These are phyloP conservation scores for Noccaea caerulescens DNA, from an alignment of 345 rosid genomes.

Conservation along the genomic window DNA sequence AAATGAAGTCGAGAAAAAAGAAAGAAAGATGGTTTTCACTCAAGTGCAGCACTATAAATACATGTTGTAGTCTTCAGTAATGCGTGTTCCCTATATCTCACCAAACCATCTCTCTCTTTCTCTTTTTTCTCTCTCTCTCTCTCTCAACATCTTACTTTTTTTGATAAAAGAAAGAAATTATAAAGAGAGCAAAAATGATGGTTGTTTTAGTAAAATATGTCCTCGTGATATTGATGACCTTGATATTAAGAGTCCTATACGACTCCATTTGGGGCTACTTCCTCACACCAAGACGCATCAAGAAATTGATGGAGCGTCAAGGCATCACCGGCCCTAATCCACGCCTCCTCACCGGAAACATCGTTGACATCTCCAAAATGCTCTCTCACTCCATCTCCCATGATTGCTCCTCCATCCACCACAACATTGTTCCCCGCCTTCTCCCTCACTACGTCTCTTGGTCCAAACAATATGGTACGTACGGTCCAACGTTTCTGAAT, in stretches of 20 bases:
- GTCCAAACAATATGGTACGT: slow-evolving; percentile 77
- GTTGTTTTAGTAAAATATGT: slow-evolving; percentile 34
- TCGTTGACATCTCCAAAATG: slow-evolving; percentile 65
- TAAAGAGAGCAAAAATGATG: slow-evolving; percentile 25
- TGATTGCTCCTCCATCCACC: slow-evolving; percentile 64
- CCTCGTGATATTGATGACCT: slow-evolving; percentile 41
- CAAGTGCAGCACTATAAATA: slow-evolving; percentile 38
- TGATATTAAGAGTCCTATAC: slow-evolving; percentile 50
- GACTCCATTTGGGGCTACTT: slow-evolving; percentile 67
- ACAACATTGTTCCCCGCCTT: slow-evolving; percentile 77
- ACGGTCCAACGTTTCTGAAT: background rate
- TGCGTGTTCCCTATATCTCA: slow-evolving; percentile 25
- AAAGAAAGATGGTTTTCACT: background rate
- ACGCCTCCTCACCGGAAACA: slow-evolving; percentile 74
- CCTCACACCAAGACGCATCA: slow-evolving; percentile 78
- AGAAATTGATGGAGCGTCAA: slow-evolving; percentile 72
- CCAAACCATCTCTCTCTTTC: slow-evolving; percentile 21
- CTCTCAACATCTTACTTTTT: slow-evolving; percentile 10
- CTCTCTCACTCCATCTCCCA: slow-evolving; percentile 63
- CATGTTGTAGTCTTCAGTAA: slow-evolving; percentile 23
- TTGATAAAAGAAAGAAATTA: background rate
- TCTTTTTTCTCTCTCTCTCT: background rate
- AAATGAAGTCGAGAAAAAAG: background rate
- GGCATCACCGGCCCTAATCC: slow-evolving; percentile 91
- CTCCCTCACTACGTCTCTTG: slow-evolving; percentile 82